These are phyloP conservation scores for Eimeria tenella DNA, from an alignment of 169 alveolate species.

Conservation along the genomic window DNA sequence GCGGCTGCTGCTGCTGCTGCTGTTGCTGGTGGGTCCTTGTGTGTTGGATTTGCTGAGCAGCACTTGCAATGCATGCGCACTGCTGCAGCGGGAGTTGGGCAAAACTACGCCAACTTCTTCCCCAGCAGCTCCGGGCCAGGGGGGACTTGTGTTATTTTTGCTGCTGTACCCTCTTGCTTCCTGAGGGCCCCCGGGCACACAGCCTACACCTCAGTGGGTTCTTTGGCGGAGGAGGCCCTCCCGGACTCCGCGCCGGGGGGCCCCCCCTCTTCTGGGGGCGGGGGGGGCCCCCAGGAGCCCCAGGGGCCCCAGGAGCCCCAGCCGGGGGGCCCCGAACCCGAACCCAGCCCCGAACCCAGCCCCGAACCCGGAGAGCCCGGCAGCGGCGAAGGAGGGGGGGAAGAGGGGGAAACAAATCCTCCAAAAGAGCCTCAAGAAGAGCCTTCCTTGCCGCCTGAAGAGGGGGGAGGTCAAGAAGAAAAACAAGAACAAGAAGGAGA, in stretches of 20 bases:
- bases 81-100: neutral
- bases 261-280: neutral
- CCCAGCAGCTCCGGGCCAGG: neutral
- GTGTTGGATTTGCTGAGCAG: neutral
- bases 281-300: neutral
- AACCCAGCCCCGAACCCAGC: too few relatives aligned
- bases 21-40: too few relatives aligned
- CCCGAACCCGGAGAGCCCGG: neutral
- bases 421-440: too few relatives aligned
- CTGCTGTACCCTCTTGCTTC: neutral
- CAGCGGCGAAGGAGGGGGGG: slow-evolving; percentile 30
- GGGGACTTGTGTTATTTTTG: slow-evolving; percentile 17
- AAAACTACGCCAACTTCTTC: neutral
- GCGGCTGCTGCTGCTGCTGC: too few relatives aligned
- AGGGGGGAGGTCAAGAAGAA: neutral
- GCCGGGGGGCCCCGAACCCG: too few relatives aligned
- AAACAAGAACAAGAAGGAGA: neutral
- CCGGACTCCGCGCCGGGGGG: neutral
- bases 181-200: neutral
- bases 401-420: neutral
- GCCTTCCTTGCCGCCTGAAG: neutral
- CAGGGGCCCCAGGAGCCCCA: too few relatives aligned
- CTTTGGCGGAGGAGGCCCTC: neutral
- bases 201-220: neutral
- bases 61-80: too few relatives aligned